A percentile compares a stretch with the other conserved stretches of the same genome.
phyloP scores from a whole-genome alignment of 1,284 basidiomycete species.

The Rhodofomes roseus region DNA sequence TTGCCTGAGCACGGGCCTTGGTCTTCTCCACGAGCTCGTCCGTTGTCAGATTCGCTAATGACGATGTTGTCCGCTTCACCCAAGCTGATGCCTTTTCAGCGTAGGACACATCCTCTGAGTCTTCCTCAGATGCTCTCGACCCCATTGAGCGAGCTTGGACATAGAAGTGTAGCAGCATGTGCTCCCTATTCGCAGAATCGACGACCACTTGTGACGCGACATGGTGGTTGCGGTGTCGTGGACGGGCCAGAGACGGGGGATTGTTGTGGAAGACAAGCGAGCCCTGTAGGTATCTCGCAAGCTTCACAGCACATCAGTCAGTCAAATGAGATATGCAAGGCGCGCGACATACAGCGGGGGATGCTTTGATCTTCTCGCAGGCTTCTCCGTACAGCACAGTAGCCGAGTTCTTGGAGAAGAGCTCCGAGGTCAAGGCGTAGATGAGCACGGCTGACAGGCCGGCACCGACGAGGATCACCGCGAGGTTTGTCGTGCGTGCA shows the following conservation, averaged over 20 bases:
- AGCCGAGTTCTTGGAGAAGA: constrained; percentile 91
- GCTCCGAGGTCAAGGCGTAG: constrained; percentile 85
- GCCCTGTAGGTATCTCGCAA: constrained; percentile 60
- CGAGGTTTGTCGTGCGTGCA: constrained; percentile 75
- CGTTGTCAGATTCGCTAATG: constrained; percentile 46
- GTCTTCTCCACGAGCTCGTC: constrained; percentile 49
- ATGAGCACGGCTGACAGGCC: constrained; percentile 76
- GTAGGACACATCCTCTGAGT: constrained; percentile 36
- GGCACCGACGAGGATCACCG: constrained; percentile 82
- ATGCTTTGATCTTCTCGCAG: constrained; percentile 79
- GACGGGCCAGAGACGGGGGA: constrained; percentile 63
- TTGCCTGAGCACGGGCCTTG: constrained; percentile 36
- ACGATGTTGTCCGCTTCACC: constrained; percentile 36
- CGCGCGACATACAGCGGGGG: constrained; percentile 51
- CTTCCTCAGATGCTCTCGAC: constrained; percentile 23
- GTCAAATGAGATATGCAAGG: constrained; percentile 9
- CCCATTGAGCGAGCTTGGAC: constrained; percentile 51
- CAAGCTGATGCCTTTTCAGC: constrained; percentile 38
- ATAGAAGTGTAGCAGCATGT: constrained; percentile 79
- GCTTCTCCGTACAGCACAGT: constrained; percentile 87
- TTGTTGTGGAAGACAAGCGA: constrained; percentile 75
- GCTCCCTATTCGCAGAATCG: constrained; percentile 69
- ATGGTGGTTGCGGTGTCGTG: constrained; percentile 75
- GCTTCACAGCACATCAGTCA: constrained; percentile 34
- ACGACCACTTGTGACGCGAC: constrained; percentile 71